Evolutionary conservation across 2,329 filamentous ascomycete genomes (phyloP), one percentile per base, ranked within the genome.

Genomic region (Aspergillus vadensis): DNA sequence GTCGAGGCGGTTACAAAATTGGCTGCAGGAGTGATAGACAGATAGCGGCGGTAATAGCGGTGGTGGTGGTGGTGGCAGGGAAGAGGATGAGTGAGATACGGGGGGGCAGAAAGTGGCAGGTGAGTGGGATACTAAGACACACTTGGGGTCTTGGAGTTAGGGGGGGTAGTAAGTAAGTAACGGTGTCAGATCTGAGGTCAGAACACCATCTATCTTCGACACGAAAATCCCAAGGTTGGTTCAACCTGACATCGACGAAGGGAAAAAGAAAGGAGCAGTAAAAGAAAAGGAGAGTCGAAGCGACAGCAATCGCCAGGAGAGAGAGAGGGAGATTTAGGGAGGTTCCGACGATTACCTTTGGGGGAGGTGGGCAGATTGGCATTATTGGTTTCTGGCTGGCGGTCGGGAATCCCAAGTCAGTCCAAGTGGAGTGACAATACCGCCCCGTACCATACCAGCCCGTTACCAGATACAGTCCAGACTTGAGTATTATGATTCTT

Each of bases 1-100:
- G 52, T 44, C 41, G 60, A 19, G 44, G 43, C 60, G 59, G 63
- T 60, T 63, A 58, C 58, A 51, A 53, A 55, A 57, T 49, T 52
- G 57, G 36, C 56, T 53, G 58, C 58, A 60, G 62, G 52, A 55
- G 49, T 57, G 59, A 50, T 19, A 58, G 21, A 23, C 51, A n/a
- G 44, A 56, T 54, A 43, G 53, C 55, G 51, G 50, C 55, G 55
- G 44, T 27, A 17, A 43, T 48, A 43, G 57, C 19, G 51, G 54
- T 48, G 48, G 57, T 23, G 51, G 54, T 64, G 62, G 60, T 57
- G 59, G 38, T 36, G 55, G 39, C 15, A 43, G 59, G 51, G 54
- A 57, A 50, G 44, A 52, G 12, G 48, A 39, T 21, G 39, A 59
- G 55, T 43, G 43, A 58, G 41, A 59, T 50, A 50, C 36, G 25